These are phyloP conservation scores for Paramecium biaurelia DNA, from an alignment of 73 alveolate genomes.

Conservation along the genomic window DNA sequence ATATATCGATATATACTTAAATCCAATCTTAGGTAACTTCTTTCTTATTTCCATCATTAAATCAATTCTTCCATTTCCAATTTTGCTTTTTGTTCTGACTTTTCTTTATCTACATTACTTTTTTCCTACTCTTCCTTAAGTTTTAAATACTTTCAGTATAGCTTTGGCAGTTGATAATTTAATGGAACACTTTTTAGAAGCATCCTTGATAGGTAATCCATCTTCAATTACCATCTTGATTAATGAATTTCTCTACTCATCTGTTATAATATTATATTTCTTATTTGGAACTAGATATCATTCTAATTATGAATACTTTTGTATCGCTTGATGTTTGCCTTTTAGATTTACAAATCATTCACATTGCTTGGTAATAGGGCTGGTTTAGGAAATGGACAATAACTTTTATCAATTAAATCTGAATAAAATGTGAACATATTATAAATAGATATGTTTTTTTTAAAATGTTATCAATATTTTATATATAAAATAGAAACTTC, in stretches of 20 bases:
- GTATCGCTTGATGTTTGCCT: neutral
- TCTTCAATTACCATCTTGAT: neutral
- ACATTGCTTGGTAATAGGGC: neutral
- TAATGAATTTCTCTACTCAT: neutral
- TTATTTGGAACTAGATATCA: neutral
- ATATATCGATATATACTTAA: neutral
- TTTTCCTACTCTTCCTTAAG: slow-evolving; percentile 45
- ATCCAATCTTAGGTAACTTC: neutral
- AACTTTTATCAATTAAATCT: neutral
- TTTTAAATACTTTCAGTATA: slow-evolving; percentile 24
- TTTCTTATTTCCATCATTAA: neutral
- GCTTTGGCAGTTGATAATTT: slow-evolving; percentile 38
- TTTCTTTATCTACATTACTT: neutral
- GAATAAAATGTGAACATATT: neutral
- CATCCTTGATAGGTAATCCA: neutral
- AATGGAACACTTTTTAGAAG: neutral
- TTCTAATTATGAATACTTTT: neutral
- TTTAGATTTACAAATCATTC: too few relatives aligned
- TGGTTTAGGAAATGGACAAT: neutral
- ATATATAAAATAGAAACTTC: too few relatives aligned
- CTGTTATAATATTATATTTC: neutral
- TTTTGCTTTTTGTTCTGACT: neutral
- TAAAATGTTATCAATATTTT: neutral
- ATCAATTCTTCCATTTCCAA: neutral
- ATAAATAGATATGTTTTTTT: neutral